phyloP scores from a whole-genome alignment of 2,329 filamentous ascomycete genomes.

The Colletotrichum gloeosporioides region DNA sequence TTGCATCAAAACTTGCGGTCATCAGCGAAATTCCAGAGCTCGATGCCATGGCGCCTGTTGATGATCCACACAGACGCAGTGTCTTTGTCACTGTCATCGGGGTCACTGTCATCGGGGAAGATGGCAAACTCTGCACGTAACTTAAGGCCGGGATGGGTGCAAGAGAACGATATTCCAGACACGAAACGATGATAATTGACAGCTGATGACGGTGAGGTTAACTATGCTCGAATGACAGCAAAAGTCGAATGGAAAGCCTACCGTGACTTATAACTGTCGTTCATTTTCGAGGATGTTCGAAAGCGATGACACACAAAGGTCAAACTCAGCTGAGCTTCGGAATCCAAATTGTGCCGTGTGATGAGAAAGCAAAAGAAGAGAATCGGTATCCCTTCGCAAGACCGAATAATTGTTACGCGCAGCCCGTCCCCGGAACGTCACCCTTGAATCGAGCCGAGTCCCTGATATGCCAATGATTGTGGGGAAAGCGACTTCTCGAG shows the following conservation, averaged over 20 bases:
- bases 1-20: neutral
- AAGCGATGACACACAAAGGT: neutral
- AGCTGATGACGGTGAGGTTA: neutral
- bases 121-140: neutral
- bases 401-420: neutral
- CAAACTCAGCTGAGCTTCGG: neutral
- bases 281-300: accelerated
- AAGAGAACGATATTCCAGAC: neutral
- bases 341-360: neutral
- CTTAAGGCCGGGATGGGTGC: neutral
- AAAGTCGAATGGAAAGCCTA: too few relatives aligned
- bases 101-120: neutral
- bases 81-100: neutral
- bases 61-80: neutral
- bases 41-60: neutral
- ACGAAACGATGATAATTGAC: neutral
- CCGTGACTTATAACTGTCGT: neutral
- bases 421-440: neutral
- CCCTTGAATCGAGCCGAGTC: neutral
- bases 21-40: neutral
- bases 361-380: neutral
- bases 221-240: neutral
- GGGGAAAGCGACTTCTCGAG: neutral
- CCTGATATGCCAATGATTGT: accelerated
- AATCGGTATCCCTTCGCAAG: neutral